Evolutionary conservation across 83 land plant species (phyloP).

Genomic region (Diphasiastrum complanatum): DNA sequence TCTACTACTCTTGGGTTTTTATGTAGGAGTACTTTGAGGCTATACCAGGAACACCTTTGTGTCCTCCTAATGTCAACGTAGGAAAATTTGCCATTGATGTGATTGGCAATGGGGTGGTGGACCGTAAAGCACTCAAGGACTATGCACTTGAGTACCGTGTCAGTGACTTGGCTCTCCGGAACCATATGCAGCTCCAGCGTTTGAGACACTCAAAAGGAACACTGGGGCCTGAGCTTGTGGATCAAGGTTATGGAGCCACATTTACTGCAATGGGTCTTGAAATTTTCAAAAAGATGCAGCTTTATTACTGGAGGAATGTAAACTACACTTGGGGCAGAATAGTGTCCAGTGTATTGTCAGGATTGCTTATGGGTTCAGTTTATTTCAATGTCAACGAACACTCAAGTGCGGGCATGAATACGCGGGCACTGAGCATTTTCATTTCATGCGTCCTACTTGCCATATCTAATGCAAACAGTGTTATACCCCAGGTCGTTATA

Average conservation of each 20-base stretch:
- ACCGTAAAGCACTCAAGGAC: constrained; percentile 21
- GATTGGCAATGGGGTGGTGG: constrained; percentile 16
- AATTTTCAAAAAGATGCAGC: constrained; percentile 19
- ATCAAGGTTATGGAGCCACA: constrained; percentile 20
- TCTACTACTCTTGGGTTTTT: not conserved
- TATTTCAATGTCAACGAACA: constrained; percentile 18
- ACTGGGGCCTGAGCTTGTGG: constrained; percentile 18
- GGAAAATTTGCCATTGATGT: constrained; percentile 18
- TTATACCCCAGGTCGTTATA: constrained; percentile 18
- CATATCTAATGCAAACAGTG: constrained; percentile 20
- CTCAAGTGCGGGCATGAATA: constrained; percentile 16
- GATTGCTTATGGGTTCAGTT: constrained; percentile 26
- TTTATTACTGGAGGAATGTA: constrained; percentile 26
- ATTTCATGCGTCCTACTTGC: constrained; percentile 21
- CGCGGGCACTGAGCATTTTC: constrained; percentile 11
- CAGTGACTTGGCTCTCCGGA: constrained; percentile 32
- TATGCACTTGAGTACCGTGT: constrained; percentile 30
- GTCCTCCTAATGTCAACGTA: constrained; percentile 20
- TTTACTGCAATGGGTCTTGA: not conserved
- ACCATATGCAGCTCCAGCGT: constrained; percentile 29
- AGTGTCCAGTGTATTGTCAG: not conserved
- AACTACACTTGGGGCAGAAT: constrained; percentile 25
- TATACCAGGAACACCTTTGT: constrained; percentile 32
- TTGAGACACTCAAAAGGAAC: constrained; percentile 22
- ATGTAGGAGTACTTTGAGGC: constrained; percentile 26